These are phyloP conservation scores for Papiliotrema flavescens DNA, from an alignment of 1,284 basidiomycete species.

Conservation along the genomic window DNA sequence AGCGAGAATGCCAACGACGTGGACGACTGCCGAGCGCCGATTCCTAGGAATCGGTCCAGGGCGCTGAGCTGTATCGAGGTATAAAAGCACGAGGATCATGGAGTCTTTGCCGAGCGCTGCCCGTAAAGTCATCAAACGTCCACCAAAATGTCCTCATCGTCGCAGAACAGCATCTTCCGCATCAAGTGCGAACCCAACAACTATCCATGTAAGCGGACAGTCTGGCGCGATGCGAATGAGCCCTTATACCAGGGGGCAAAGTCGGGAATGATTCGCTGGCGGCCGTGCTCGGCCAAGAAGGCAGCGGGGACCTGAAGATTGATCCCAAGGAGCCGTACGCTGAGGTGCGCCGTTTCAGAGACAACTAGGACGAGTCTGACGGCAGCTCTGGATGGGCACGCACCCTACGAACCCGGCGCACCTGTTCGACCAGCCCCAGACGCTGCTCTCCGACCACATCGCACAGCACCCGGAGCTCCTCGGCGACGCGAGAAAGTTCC, in stretches of 20 bases:
- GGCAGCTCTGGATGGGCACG: constrained; percentile 37
- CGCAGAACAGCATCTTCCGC: constrained; percentile 7
- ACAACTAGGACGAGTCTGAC: neutral
- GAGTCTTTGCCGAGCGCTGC: no score
- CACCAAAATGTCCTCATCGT: no score
- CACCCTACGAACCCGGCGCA: constrained; percentile 34
- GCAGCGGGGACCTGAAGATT: constrained; percentile 19
- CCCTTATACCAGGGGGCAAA: constrained; percentile 23
- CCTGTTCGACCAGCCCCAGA: constrained; percentile 13
- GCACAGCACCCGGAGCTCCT: constrained; percentile 15
- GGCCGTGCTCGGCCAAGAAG: constrained; percentile 23
- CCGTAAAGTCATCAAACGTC: no score
- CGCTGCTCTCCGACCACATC: constrained; percentile 20
- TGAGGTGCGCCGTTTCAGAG: constrained; percentile 17
- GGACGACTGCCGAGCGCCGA: no score
- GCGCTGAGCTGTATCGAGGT: no score
- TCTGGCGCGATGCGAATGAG: no score
- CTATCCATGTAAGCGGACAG: constrained; percentile 8
- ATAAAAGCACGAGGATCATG: no score
- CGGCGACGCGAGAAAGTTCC: constrained; percentile 20
- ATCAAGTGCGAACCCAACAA: constrained; percentile 14
- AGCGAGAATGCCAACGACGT: no score
- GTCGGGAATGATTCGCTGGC: constrained; percentile 29
- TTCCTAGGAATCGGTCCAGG: no score
- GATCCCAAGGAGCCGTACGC: constrained; percentile 28